Percentiles rank a stretch among this genome's conserved stretches.
These are phyloP conservation scores for Penicillium verrucosum DNA, from an alignment of 2,329 filamentous ascomycete species.

Conservation along the genomic window DNA sequence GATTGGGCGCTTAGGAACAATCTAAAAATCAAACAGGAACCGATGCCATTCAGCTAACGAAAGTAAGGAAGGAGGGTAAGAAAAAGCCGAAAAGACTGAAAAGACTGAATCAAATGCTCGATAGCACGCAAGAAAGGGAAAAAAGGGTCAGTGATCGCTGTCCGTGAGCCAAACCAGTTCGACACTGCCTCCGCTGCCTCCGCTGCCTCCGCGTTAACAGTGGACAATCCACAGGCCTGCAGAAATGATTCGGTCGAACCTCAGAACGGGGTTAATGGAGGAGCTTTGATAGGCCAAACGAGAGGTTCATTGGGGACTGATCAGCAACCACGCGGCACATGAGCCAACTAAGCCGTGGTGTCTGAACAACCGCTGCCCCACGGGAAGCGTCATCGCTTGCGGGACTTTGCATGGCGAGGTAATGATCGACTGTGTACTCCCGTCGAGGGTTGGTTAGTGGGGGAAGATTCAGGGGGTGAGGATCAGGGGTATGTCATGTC, in stretches of 20 bases:
- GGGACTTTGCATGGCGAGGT: conserved; percentile 13
- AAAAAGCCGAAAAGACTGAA: background rate
- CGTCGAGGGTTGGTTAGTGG: background rate
- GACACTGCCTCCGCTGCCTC: conserved; percentile 4
- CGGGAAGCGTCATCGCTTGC: conserved; percentile 24
- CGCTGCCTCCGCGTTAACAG: background rate
- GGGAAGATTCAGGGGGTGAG: conserved; percentile 12
- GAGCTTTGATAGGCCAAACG: conserved; percentile 17
- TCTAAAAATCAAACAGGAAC: conserved; percentile 4
- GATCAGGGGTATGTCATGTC: background rate
- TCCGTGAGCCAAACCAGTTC: conserved; percentile 10
- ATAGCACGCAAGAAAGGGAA: conserved; percentile 10
- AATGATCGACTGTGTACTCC: conserved; percentile 19
- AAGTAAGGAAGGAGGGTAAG: background rate
- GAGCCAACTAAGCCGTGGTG: conserved; percentile 18
- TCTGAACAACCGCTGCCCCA: conserved; percentile 19
- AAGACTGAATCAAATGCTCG: conserved; percentile 2
- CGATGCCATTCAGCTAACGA: conserved; percentile 2
- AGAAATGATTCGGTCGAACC: conserved; percentile 13
- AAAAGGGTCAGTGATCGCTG: conserved; percentile 15
- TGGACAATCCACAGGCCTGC: conserved; percentile 18
- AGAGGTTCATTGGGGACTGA: conserved; percentile 15
- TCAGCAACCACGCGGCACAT: conserved; percentile 24
- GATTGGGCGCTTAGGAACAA: background rate
- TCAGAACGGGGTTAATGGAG: conserved; percentile 5